Evolutionary conservation across 306 rosid genomes (phyloP).

Genomic region (Senna tora): DNA sequence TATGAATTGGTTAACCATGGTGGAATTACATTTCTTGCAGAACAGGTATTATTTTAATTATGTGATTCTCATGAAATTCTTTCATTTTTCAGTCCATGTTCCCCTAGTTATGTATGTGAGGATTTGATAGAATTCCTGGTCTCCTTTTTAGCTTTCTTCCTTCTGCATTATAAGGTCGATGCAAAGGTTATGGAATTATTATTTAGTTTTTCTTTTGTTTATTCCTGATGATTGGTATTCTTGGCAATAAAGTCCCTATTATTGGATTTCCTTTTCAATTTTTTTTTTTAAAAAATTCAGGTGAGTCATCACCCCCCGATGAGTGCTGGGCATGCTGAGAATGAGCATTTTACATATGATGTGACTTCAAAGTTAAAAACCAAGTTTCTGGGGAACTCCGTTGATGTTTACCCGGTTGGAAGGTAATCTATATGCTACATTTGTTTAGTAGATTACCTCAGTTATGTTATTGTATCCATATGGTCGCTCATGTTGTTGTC

Average conservation of each 20-base stretch:
- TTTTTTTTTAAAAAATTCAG: slow-evolving; percentile 36
- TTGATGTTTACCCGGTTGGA: slow-evolving; percentile 77
- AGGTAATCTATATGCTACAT: slow-evolving; percentile 43
- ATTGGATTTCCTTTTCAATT: not conserved
- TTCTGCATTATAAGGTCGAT: not conserved
- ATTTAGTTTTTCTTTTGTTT: not conserved
- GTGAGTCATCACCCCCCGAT: slow-evolving; percentile 84
- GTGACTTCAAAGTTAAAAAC: slow-evolving; percentile 79
- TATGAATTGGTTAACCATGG: slow-evolving; percentile 68
- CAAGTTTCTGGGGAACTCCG: slow-evolving; percentile 69
- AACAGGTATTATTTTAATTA: slow-evolving; percentile 58
- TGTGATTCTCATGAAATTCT: slow-evolving; percentile 7
- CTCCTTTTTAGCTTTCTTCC: not conserved
- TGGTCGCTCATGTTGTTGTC: not conserved
- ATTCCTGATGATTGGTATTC: too few species aligned
- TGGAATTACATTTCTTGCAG: slow-evolving; percentile 64
- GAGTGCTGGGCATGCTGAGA: slow-evolving; percentile 79
- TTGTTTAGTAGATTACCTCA: not conserved
- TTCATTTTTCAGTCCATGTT: slow-evolving; percentile 2
- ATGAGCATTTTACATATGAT: slow-evolving; percentile 69
- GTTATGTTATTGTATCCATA: not conserved
- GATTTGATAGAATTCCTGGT: not conserved
- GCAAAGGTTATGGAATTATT: not conserved
- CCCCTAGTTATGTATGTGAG: not conserved
- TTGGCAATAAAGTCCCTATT: not conserved